phyloP scores from a whole-genome alignment of 2,329 filamentous ascomycete species.

The Dothideomycetidae sp. region DNA sequence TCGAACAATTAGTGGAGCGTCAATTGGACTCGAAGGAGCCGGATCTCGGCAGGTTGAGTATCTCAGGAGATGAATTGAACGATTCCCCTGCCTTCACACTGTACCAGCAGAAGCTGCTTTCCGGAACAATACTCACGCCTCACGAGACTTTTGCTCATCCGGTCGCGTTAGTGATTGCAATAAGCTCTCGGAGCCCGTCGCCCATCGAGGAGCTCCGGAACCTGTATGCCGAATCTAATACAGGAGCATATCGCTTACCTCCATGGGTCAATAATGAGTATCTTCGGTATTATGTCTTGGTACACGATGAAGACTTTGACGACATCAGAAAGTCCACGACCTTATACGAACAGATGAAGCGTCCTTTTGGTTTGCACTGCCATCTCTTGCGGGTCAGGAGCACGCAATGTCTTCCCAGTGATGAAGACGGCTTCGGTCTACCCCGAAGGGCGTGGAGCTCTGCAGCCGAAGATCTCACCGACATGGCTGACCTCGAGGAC shows the following conservation, averaged over 20 bases:
- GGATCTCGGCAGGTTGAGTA: conserved; percentile 29
- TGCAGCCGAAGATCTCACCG: conserved; percentile 66
- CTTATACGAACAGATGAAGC: conserved; percentile 96
- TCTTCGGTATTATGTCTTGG: conserved; percentile 85
- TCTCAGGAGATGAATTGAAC: no score
- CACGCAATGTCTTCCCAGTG: conserved; percentile 70
- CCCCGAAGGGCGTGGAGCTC: conserved; percentile 82
- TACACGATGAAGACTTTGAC: conserved; percentile 91
- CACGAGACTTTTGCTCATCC: conserved; percentile 94
- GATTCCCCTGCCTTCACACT: conserved; percentile 54
- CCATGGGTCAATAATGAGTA: conserved; percentile 85
- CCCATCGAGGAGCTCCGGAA: conserved; percentile 78
- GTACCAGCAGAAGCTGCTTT: conserved; percentile 72
- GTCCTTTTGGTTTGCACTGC: conserved; percentile 92
- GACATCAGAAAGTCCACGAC: conserved; percentile 82
- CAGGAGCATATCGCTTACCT: conserved; percentile 59
- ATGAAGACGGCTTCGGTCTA: conserved; percentile 76
- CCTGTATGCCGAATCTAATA: conserved; percentile 72
- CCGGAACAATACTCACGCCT: conserved; percentile 59
- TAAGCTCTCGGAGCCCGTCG: conserved; percentile 70
- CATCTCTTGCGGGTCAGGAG: conserved; percentile 78
- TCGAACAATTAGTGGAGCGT: conserved; percentile 67
- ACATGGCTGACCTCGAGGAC: conserved; percentile 43
- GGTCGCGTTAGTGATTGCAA: conserved; percentile 85
- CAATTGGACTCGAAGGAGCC: conserved; percentile 63